Percentiles rank a stretch among this genome's conserved stretches.
phyloP scores from a whole-genome alignment of 108 stramenopile genomes.

The Stephanodiscus triporus region DNA sequence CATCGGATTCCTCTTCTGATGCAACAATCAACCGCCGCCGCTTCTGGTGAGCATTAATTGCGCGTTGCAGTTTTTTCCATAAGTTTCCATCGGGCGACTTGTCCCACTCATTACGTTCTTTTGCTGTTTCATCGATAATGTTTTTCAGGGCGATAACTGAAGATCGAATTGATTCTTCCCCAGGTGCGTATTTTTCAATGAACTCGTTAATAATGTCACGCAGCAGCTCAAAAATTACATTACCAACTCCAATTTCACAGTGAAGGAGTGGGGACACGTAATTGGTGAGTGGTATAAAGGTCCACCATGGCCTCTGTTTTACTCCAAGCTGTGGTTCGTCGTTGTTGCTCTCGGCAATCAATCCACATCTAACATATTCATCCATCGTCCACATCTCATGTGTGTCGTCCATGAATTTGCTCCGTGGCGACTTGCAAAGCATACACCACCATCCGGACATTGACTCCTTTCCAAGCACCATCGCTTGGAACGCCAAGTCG shows the following conservation, averaged over 20 bases:
- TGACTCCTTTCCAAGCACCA: slow-evolving; percentile 9
- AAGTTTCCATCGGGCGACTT: not conserved
- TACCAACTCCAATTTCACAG: slow-evolving; percentile 9
- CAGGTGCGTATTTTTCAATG: not conserved
- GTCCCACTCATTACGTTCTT: slow-evolving; percentile 4
- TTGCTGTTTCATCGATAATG: not conserved
- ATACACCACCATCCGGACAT: not conserved
- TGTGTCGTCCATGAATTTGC: not conserved
- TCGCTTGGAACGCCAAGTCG: slow-evolving; percentile 5
- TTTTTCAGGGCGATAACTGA: not conserved
- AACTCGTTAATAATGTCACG: slow-evolving; percentile 1
- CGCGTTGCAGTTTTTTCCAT: not conserved
- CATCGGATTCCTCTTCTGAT: too few relatives aligned
- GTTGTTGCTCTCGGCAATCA: not conserved
- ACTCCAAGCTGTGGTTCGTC: not conserved
- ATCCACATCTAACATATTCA: not conserved
- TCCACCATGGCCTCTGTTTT: slow-evolving; percentile 4
- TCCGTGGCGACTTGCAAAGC: not conserved
- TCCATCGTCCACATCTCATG: slow-evolving; percentile 1
- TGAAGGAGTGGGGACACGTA: slow-evolving; percentile 2
- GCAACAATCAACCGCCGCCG: too few relatives aligned
- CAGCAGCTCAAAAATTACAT: not conserved
- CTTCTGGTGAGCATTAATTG: too few relatives aligned
- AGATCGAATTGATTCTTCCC: not conserved
- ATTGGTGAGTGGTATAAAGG: slow-evolving; percentile 2